These are phyloP conservation scores for Capsella rubella DNA, from an alignment of 441 rosid species.

Conservation along the genomic window DNA sequence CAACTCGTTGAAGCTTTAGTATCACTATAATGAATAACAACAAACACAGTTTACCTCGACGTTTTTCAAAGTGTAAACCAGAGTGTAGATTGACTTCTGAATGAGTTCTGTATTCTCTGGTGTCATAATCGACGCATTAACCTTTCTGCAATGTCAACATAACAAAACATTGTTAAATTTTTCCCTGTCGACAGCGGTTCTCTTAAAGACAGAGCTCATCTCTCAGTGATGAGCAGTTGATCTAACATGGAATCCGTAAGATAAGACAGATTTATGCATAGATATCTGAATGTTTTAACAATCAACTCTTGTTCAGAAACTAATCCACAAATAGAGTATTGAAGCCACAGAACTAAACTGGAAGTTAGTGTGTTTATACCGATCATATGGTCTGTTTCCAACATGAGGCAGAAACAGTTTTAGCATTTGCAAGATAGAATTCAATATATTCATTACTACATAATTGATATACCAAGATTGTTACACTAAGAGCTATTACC, in stretches of 20 bases:
- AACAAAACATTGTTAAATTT: not conserved
- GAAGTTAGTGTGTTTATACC: not conserved
- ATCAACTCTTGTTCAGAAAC: slow-evolving; percentile 5
- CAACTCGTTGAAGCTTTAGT: not conserved
- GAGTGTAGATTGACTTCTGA: slow-evolving; percentile 80
- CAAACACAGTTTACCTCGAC: slow-evolving; percentile 65
- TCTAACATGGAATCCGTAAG: not conserved
- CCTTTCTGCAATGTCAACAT: slow-evolving; percentile 58
- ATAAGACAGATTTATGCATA: not conserved
- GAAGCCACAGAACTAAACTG: not conserved
- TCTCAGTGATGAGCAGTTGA: not conserved
- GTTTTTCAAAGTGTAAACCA: slow-evolving; percentile 88
- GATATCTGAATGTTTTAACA: not conserved
- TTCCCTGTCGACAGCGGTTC: not conserved
- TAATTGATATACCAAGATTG: slow-evolving; percentile 3
- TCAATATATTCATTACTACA: not conserved
- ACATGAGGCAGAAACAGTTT: not conserved
- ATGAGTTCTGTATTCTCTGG: slow-evolving; percentile 89
- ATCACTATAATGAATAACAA: not conserved
- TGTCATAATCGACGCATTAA: slow-evolving; percentile 79
- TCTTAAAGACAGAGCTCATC: too few species aligned
- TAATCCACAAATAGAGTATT: slow-evolving; percentile 7
- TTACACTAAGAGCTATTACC: slow-evolving; percentile 51
- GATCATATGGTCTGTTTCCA: slow-evolving; percentile 17
- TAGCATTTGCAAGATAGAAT: slow-evolving; percentile 1